These are phyloP conservation scores for Termitomyces sp. DNA, from an alignment of 768 basidiomycete genomes.

Conservation along the genomic window DNA sequence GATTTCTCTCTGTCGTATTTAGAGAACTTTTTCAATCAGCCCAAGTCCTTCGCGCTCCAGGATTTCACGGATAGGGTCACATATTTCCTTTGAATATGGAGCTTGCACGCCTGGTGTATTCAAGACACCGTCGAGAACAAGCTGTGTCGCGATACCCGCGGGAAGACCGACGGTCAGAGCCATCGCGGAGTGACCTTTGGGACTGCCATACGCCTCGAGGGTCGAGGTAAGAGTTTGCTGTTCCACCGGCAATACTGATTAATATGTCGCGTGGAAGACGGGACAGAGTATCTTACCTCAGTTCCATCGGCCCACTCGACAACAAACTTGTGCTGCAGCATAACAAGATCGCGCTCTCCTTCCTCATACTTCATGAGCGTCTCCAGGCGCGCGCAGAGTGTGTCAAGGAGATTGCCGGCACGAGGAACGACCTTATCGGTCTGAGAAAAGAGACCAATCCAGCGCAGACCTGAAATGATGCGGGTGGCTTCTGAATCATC, in stretches of 20 bases:
- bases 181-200: conserved; percentile 84
- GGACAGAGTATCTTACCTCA: conserved; percentile 35
- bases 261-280: neutral
- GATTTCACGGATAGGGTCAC: conserved; percentile 62
- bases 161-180: conserved; percentile 88
- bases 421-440: conserved; percentile 52
- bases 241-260: conserved; percentile 1
- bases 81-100: conserved; percentile 84
- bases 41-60: conserved; percentile 76
- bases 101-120: conserved; percentile 74
- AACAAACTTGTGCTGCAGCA: conserved; percentile 98
- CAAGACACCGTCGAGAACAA: conserved; percentile 84
- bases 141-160: conserved; percentile 89
- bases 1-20: neutral
- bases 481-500: conserved; percentile 62
- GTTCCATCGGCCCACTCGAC: conserved; percentile 85
- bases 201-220: conserved; percentile 82
- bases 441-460: conserved; percentile 89
- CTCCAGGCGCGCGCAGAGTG: conserved; percentile 88
- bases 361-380: conserved; percentile 86
- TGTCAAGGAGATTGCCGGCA: conserved; percentile 81
- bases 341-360: conserved; percentile 92
- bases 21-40: conserved; percentile 54
- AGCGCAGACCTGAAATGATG: conserved; percentile 85
- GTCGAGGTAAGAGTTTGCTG: conserved; percentile 88